A percentile compares a stretch with the other conserved stretches of the same genome.
Evolutionary conservation across 192 early-diverging fungal species (phyloP).

Genomic region (Coemansia sp.): DNA sequence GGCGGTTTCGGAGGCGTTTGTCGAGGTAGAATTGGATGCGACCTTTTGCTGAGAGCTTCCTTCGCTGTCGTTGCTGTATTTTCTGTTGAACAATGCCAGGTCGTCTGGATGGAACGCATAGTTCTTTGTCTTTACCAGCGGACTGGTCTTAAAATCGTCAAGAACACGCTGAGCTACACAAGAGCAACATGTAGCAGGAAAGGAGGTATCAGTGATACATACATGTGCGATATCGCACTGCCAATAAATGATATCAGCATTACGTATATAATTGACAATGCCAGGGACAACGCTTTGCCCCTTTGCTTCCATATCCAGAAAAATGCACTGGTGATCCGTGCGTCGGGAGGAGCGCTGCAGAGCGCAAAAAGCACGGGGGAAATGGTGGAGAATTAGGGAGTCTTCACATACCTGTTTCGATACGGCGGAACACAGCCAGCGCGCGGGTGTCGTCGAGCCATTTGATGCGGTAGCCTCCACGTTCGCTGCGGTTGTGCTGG

Average conservation of each 20-base stretch:
- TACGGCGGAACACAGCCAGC: conserved; percentile 53
- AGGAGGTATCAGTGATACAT: not conserved
- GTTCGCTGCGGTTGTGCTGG: conserved; percentile 54
- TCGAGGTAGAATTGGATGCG: conserved; percentile 19
- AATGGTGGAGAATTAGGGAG: not conserved
- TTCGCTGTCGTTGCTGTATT: conserved; percentile 31
- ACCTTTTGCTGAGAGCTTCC: conserved; percentile 4
- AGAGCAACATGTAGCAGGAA: not conserved
- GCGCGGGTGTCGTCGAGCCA: conserved; percentile 56
- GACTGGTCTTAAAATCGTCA: conserved; percentile 43
- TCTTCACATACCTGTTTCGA: conserved; percentile 46
- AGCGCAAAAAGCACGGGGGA: too few species aligned
- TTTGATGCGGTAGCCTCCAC: conserved; percentile 57
- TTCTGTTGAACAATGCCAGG: conserved; percentile 50
- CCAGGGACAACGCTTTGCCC: too few species aligned
- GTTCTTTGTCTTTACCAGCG: conserved; percentile 40
- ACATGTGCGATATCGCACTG: not conserved
- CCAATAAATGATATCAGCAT: not conserved
- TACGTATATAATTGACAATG: not conserved
- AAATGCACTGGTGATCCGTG: not conserved
- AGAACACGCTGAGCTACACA: conserved; percentile 50
- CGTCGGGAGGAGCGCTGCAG: too few species aligned
- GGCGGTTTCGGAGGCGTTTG: conserved; percentile 23
- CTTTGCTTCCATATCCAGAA: too few species aligned
- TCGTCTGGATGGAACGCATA: conserved; percentile 44